Base-by-base conservation (phyloP, 2,329 filamentous ascomycete genomes). In the Cytospora piceicola region DNA sequence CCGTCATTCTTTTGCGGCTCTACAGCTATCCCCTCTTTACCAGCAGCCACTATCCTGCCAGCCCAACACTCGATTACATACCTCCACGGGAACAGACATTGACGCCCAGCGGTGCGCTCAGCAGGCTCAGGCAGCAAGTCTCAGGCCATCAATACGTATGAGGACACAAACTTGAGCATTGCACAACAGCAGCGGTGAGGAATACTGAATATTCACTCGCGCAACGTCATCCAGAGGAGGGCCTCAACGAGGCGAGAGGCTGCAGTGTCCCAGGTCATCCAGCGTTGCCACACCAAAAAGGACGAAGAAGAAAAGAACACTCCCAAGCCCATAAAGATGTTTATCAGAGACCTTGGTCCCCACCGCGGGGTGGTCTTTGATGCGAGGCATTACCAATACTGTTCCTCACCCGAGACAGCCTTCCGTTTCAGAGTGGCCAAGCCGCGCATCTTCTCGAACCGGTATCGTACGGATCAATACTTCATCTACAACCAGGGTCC, bases 121-220 rank as follows among this genome's bases (percentile, higher is more conserved):
- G 0, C 4, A 14, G 32, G 8, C 27, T 17, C 20, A 17, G 15
- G 14, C n/a, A 2, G 20, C 52, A 27, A 32, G 7, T n/a, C 29
- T 63, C 22, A 36, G 52, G 36, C 36, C 52, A 55, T 34, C 22
- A 57, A 17, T n/a, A n/a, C 11, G 12, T 15, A 63, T 3, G n/a
- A 20, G 27, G 30, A 22, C 5, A 57, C 61, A 36, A 6, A 14
- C 2, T 1, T 5, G 3, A 9, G 7, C 30, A 57, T 63, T 15
- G 53, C 39, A 63, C 61, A 63, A 12, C 39, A 63, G 55, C 53
- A 39, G 61, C 61, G 61, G 61, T 63, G 61, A 63, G 42, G 1
- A 54, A 56, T 57, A 46, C 49, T 57, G 7, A 39, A 22, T n/a
- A 30, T 4, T n/a, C 29, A 63, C 27, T 57, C 53, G 61, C 22